Evolutionary conservation across 305 asterid species (phyloP).

Genomic region (Fraxinus sp.): DNA sequence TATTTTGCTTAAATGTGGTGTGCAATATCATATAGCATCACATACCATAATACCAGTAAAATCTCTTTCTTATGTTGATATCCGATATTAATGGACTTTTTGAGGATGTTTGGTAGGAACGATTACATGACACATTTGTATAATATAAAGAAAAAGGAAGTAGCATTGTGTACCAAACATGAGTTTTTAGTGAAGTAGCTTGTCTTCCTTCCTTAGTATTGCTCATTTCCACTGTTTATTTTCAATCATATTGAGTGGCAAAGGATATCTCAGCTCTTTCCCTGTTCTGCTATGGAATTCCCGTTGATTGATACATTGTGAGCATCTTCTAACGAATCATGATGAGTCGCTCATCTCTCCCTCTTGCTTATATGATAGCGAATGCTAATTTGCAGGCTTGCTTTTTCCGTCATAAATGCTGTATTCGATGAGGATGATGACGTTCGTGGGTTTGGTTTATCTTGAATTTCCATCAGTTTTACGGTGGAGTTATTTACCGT

Average conservation of each 20-base stretch:
- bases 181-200: not conserved
- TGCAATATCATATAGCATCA: not conserved
- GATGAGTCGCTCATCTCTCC: not conserved
- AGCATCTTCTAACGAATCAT: not conserved
- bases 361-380: not conserved
- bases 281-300: not conserved
- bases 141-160: not conserved
- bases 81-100: not conserved
- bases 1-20: not conserved
- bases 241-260: not conserved
- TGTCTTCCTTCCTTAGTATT: not conserved
- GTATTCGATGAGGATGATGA: conserved; percentile 43
- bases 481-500: not conserved
- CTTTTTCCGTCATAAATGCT: conserved; percentile 37
- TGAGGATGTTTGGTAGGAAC: not conserved
- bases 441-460: conserved; percentile 28
- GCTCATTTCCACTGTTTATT: not conserved
- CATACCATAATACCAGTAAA: not conserved
- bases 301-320: not conserved
- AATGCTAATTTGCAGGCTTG: conserved; percentile 40
- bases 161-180: not conserved
- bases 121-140: not conserved
- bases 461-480: conserved; percentile 13
- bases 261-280: not conserved
- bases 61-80: not conserved